These are phyloP conservation scores for Ophiostoma quercus DNA, from an alignment of 2,329 filamentous ascomycete species.

Conservation along the genomic window DNA sequence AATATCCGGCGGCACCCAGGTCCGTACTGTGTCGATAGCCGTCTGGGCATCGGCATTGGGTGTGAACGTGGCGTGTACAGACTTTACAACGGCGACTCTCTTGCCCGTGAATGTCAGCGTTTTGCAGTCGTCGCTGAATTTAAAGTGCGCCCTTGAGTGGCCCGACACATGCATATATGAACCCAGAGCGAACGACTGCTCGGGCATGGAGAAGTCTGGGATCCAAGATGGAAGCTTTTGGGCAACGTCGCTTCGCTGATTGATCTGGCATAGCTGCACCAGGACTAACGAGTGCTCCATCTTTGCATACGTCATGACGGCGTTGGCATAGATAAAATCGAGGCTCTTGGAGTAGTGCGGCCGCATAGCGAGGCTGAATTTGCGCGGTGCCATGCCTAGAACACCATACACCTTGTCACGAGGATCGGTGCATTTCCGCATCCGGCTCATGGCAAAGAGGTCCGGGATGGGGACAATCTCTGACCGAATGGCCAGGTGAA, in stretches of 20 bases:
- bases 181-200: background rate
- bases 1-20: background rate
- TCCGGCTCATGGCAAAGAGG: constrained; percentile 1
- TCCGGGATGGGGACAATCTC: background rate
- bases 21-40: background rate
- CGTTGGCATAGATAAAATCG: background rate
- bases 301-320: background rate
- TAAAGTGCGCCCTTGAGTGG: background rate
- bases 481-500: background rate
- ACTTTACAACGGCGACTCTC: background rate
- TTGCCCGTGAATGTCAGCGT: background rate
- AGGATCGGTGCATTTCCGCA: background rate
- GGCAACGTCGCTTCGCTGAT: background rate
- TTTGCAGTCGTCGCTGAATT: background rate
- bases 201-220: background rate
- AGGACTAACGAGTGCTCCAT: background rate
- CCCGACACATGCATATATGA: background rate
- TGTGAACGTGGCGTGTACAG: background rate
- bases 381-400: background rate
- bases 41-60: background rate
- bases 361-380: background rate
- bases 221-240: background rate
- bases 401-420: background rate
- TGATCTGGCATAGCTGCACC: background rate
- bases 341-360: background rate